These are phyloP conservation scores for Lactifluus piperatus DNA, from an alignment of 768 basidiomycete species.

Conservation along the genomic window DNA sequence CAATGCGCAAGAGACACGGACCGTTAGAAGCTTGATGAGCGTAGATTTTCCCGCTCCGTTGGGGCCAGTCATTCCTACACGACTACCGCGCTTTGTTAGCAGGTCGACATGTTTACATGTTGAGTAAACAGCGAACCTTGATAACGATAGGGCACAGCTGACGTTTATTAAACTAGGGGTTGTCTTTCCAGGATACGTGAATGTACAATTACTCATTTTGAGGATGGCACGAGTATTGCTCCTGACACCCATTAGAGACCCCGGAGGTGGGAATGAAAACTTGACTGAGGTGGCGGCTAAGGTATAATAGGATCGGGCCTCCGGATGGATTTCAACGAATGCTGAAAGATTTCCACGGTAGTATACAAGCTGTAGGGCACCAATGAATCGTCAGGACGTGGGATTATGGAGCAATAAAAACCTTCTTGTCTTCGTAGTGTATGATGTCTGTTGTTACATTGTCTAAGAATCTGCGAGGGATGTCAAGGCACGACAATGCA, in stretches of 20 bases:
- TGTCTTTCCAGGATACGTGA: conserved; percentile 81
- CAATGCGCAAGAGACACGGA: conserved; percentile 28
- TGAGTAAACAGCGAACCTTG: conserved; percentile 42
- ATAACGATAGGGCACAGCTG: conserved; percentile 88
- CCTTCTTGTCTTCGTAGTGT: conserved; percentile 94
- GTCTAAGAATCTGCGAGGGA: conserved; percentile 71
- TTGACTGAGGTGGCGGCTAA: conserved; percentile 89
- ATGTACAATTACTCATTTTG: conserved; percentile 86
- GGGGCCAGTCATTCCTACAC: conserved; percentile 85
- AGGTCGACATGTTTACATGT: conserved; percentile 21
- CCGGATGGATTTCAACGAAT: conserved; percentile 85
- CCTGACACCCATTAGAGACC: conserved; percentile 93
- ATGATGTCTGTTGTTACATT: conserved; percentile 95
- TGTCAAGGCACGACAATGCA: not conserved
- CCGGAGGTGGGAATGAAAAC: conserved; percentile 92
- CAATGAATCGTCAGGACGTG: conserved; percentile 7
- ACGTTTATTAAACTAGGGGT: conserved; percentile 79
- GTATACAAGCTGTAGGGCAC: conserved; percentile 61
- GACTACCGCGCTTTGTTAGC: conserved; percentile 38
- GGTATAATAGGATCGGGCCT: conserved; percentile 95
- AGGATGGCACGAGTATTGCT: conserved; percentile 94
- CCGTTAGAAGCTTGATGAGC: conserved; percentile 87
- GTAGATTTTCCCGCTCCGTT: conserved; percentile 97
- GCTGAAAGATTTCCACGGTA: conserved; percentile 87
- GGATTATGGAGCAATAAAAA: conserved; percentile 24